Percentiles rank a stretch among this genome's conserved stretches.
Evolutionary conservation across 75 land plant species (phyloP).

Genomic region (Cupressus sempervirens): DNA sequence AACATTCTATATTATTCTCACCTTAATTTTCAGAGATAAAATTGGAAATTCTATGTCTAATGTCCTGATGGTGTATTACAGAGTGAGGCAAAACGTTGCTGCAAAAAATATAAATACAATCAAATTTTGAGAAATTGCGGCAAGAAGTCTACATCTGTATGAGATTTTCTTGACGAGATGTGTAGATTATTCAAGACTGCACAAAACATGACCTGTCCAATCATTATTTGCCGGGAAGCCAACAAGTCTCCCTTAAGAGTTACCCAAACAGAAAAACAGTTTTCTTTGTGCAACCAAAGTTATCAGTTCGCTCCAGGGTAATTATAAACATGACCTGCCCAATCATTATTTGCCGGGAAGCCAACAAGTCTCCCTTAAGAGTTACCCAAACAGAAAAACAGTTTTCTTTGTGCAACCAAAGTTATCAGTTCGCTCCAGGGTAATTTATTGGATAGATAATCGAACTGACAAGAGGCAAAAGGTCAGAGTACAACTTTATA

Average conservation of each 20-base stretch:
- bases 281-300: background rate
- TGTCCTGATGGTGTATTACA: too few relatives aligned
- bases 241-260: background rate
- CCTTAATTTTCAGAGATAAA: background rate
- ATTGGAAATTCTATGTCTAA: background rate
- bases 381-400: background rate
- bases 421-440: background rate
- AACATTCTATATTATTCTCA: background rate
- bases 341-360: background rate
- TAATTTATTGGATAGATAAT: too few relatives aligned
- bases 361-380: background rate
- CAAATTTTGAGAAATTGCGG: too few relatives aligned
- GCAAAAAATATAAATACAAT: too few relatives aligned
- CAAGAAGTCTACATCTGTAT: background rate
- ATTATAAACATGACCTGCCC: background rate
- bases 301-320: background rate
- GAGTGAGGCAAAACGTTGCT: too few relatives aligned
- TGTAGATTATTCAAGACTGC: background rate
- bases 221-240: background rate
- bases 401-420: background rate
- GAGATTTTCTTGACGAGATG: background rate
- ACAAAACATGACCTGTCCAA: background rate
- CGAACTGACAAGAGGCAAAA: too few relatives aligned
- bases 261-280: background rate
- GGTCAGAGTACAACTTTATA: too few relatives aligned